Conservation (phyloP, 2,329 filamentous ascomycete genomes). For the Colletotrichum sp. region DNA sequence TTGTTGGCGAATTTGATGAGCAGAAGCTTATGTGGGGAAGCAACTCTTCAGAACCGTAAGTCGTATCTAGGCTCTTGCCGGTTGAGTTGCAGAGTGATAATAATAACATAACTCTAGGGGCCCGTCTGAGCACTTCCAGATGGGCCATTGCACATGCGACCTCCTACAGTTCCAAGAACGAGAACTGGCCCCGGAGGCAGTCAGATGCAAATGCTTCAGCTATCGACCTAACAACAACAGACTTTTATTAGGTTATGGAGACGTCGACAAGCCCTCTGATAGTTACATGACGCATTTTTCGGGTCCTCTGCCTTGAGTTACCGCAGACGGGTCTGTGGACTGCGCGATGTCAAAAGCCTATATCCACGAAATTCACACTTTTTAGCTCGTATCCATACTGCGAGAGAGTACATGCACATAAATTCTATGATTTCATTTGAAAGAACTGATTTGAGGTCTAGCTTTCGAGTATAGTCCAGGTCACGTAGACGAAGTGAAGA, state of each 20-base stretch:
- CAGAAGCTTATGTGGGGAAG: background rate
- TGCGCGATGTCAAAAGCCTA: background rate
- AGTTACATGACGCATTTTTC: background rate
- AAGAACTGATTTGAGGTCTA: fast-evolving
- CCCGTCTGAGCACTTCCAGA: background rate
- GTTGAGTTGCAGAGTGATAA: background rate
- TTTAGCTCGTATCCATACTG: background rate
- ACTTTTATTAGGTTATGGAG: background rate
- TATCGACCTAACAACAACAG: background rate
- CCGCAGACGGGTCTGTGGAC: background rate
- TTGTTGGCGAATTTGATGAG: background rate
- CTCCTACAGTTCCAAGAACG: background rate
- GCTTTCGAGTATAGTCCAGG: fast-evolving
- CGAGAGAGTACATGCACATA: background rate
- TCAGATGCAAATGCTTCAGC: background rate
- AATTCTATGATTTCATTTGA: background rate
- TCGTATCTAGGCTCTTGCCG: background rate
- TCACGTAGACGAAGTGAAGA: background rate
- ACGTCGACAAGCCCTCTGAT: background rate
- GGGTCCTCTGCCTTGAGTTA: background rate
- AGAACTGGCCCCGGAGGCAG: background rate
- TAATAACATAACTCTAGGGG: background rate
- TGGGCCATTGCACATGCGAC: background rate
- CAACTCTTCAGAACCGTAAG: background rate
- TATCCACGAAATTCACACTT: background rate